Conservation (phyloP, 768 basidiomycete genomes). For the Psilocybe subaeruginosa region DNA sequence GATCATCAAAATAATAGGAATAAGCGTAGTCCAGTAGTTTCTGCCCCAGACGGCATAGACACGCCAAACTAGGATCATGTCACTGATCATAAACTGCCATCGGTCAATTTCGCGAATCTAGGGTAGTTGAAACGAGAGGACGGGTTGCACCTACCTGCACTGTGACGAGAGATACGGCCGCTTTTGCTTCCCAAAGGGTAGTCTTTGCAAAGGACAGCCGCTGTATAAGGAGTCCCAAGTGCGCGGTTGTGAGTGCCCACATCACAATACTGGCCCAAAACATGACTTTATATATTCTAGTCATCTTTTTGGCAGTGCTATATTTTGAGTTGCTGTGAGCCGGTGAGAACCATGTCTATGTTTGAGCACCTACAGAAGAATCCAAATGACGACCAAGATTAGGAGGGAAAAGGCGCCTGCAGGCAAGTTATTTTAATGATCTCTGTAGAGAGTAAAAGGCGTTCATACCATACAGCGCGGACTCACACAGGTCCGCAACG, state of each 20-base stretch:
- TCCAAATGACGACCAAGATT: slow-evolving; percentile 2
- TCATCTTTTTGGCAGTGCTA: background rate
- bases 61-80: background rate
- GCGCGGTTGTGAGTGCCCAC: background rate
- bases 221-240: background rate
- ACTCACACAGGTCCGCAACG: background rate
- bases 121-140: background rate
- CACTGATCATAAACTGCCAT: background rate
- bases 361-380: background rate
- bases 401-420: background rate
- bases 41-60: slow-evolving; percentile 1
- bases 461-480: background rate
- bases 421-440: too few species aligned
- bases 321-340: background rate
- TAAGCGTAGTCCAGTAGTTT: background rate
- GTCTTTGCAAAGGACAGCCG: background rate
- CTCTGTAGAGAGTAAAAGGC: too few species aligned
- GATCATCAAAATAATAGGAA: background rate
- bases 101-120: background rate
- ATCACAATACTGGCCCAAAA: background rate
- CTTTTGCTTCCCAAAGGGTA: slow-evolving; percentile 4
- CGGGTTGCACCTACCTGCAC: background rate
- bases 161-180: background rate
- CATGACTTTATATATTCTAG: background rate
- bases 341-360: background rate